Base-by-base conservation (phyloP, 208 protist genomes). In the Polymyxa betae region DNA sequence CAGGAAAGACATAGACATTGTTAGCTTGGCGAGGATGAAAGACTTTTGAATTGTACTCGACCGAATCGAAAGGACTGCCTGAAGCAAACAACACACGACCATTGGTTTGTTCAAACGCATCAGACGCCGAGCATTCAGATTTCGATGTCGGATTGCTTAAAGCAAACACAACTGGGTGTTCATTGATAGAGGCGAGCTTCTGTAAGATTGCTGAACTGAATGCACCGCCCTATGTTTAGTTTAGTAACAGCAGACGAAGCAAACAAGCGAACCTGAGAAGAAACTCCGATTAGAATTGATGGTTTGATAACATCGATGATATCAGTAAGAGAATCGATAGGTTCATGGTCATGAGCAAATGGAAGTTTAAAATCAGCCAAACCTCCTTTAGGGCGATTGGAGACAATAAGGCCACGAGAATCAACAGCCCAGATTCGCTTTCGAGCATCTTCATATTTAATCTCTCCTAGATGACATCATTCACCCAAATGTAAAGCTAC, bases 1-100 rank as follows among this genome's bases (percentile, higher is more conserved):
- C 94, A 32, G 94, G 94, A 92, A 95, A 95, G 38, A 94, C 46
- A 89, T 94, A 95, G 45, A 94, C 87, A 92, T 95, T 95, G 54
- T 95, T 95, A n/a, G 89, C 92, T 78, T 95, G 94, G 10, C 66
- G n/a, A 5, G 90, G 0, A 41, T 90, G 24, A 29, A 68, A 68
- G 1, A 45, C n/a, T 29, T 77, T 72, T 16, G 38, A 38, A 38
- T 45, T 32, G 32, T 68, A 77, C 1, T 38, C 66, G 35, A 92
- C 89, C 0, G 16, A 24, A 29, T 45, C 66, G 1, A 93, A 93
- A 20, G 93, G 93, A 72, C 87, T 92, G 29, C 93, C 93, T 68
- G 92, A 93, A 29, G 93, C 93, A 88, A 94, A 95, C 16, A 95
- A 49, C 43, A 41, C 68, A 0, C 43, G 32, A 12, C 93, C 92